Base-by-base conservation (phyloP, 805 yeast genomes). In the Wickerhamomyces canadensis region DNA sequence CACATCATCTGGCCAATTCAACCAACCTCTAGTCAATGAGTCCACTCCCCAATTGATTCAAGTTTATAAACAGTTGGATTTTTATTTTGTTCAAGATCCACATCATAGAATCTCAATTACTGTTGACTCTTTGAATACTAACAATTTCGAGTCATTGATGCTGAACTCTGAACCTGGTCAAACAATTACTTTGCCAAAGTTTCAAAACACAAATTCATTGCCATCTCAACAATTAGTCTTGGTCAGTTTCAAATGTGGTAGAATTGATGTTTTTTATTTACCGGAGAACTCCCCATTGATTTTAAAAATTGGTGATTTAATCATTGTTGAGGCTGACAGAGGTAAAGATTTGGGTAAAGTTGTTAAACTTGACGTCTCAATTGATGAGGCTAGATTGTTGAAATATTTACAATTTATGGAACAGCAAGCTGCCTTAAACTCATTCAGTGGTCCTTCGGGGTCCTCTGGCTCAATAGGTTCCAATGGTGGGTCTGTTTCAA, bases 311-410 rank as follows among this genome's bases (percentile, higher is more conserved):
- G 71, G 75, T 41, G 93, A 84, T 57, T 63, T 84, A 54, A 84
- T 84, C 8, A 75, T 84, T 22, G 83, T 84, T 36, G 93, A 84
- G 57, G 94, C 93, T 35, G 94, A 84, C 55, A 68, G 93, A 43
- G 94, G 94, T 19, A 79, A 79, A 49, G 94, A 84, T 58, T 61
- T 84, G 47, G 93, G 81, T n/a, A 74, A 80, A 74, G 74, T 84
- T 38, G 64, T 82, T 27, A 80, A 78, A 45, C 82, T 89, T 5
- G 62, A 71, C 32, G 72, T 83, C 19, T 73, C 72, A 34, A 67
- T 81, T 38, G 75, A 80, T 46, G 70, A 80, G 54, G 89, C 89
- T 2, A 67, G 84, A 37, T 67, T 84, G 41, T 73, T 84, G 55
- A 84, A 84, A 51, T 84, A 81, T 51, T 61, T 84, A 47, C 84